phyloP scores from a whole-genome alignment of 352 stramenopile genomes.

The Aphanomyces cochlioides region DNA sequence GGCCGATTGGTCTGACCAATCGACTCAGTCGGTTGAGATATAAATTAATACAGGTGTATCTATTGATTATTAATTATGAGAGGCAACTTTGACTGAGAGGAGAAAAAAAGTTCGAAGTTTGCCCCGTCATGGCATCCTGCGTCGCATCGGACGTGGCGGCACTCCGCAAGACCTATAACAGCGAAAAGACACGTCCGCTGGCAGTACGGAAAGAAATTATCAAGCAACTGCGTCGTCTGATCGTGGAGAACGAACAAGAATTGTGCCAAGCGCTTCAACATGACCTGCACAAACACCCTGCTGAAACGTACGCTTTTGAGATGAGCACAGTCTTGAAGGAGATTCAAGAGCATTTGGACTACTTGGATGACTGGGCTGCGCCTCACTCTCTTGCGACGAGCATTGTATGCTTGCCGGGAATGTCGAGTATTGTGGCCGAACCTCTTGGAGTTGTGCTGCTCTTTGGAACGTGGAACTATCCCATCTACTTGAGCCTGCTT shows the following conservation, averaged over 20 bases:
- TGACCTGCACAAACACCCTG: conserved; percentile 68
- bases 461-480: conserved; percentile 93
- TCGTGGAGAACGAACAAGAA: conserved; percentile 46
- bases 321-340: conserved; percentile 51
- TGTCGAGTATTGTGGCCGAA: conserved; percentile 61
- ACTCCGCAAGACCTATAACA: conserved; percentile 49
- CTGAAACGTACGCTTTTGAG: conserved; percentile 60
- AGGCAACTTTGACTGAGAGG: too few species aligned
- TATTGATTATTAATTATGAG: too few species aligned
- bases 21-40: too few species aligned
- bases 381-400: conserved; percentile 49
- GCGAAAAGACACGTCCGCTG: conserved; percentile 46
- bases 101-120: too few species aligned
- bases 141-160: conserved; percentile 38
- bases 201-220: conserved; percentile 46
- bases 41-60: too few species aligned
- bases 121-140: too few species aligned
- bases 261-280: conserved; percentile 56
- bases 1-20: too few species aligned
- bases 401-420: conserved; percentile 52
- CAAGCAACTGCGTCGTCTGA: conserved; percentile 43
- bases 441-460: conserved; percentile 84
- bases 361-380: conserved; percentile 62
- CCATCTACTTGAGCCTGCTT: conserved; percentile 69
- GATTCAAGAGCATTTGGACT: conserved; percentile 73